Evolutionary conservation across 2,329 filamentous ascomycete genomes (phyloP).

Genomic region (Blastomyces emzantsi): DNA sequence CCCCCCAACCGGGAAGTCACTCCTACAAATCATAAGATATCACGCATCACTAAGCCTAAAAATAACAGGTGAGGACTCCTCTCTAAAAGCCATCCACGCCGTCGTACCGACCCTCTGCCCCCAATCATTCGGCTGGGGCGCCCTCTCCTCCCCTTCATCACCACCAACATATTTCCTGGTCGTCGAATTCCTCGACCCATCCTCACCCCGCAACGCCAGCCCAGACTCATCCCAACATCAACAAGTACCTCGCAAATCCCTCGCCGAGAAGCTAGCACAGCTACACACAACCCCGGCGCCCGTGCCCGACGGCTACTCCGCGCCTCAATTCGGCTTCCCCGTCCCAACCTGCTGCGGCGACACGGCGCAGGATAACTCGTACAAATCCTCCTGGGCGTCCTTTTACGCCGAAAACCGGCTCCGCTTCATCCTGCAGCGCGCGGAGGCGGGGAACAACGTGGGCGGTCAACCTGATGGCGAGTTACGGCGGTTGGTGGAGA

Average conservation of each 20-base stretch:
- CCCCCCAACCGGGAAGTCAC: not conserved
- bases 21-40: not conserved
- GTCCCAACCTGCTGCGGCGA: conserved; percentile 79
- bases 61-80: conserved; percentile 64
- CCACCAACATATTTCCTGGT: conserved; percentile 44
- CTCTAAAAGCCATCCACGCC: conserved; percentile 68
- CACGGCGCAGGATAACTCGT: conserved; percentile 71
- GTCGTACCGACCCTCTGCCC: conserved; percentile 70
- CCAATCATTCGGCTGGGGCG: conserved; percentile 61
- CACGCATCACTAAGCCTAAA: not conserved
- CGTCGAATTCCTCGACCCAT: conserved; percentile 72
- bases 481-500: conserved; percentile 55
- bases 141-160: conserved; percentile 38
- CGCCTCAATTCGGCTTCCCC: conserved; percentile 71
- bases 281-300: conserved; percentile 71
- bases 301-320: conserved; percentile 41
- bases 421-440: conserved; percentile 52
- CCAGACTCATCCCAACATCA: conserved; percentile 24
- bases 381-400: conserved; percentile 64
- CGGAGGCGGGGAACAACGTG: conserved; percentile 45
- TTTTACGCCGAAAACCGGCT: conserved; percentile 77
- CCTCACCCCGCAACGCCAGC: conserved; percentile 22
- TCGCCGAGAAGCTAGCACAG: conserved; percentile 68
- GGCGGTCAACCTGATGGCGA: conserved; percentile 49
- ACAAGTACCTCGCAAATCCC: conserved; percentile 43